These are phyloP conservation scores for Aspergillus vadensis DNA, from an alignment of 2,329 filamentous ascomycete species.

Conservation along the genomic window DNA sequence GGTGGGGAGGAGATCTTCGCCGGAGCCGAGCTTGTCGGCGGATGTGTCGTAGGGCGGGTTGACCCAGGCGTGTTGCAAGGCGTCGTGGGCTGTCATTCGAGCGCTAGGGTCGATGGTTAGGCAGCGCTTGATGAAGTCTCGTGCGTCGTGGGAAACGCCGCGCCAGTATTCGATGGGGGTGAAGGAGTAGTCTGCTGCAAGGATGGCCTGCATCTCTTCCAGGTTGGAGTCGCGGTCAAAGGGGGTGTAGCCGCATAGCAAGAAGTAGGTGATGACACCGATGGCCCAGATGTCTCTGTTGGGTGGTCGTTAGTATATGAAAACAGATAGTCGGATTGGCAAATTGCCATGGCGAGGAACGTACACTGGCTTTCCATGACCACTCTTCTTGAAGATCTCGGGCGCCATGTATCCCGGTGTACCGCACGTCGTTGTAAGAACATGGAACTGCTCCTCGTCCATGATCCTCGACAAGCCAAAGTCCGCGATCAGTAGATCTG, in stretches of 20 bases:
- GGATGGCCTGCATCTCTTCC: constrained; percentile 99
- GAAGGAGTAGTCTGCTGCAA: constrained; percentile 94
- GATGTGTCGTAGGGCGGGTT: constrained; percentile 55
- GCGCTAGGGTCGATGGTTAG: constrained; percentile 84
- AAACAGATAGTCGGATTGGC: neutral
- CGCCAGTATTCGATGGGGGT: constrained; percentile 96
- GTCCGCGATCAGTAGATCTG: constrained; percentile 93
- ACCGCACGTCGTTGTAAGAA: constrained; percentile 94
- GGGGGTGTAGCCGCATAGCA: constrained; percentile 95
- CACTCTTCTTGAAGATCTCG: constrained; percentile 98
- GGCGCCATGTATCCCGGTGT: constrained; percentile 99
- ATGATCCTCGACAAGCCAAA: constrained; percentile 96
- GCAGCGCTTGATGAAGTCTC: constrained; percentile 90
- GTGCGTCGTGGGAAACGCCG: constrained; percentile 79
- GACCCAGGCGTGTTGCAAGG: constrained; percentile 66
- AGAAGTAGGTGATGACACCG: constrained; percentile 97
- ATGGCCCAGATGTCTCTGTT: constrained; percentile 89
- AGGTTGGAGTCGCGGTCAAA: constrained; percentile 97
- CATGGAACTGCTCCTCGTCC: constrained; percentile 98
- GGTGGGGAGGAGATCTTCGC: constrained; percentile 62
- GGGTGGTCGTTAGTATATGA: constrained; percentile 3
- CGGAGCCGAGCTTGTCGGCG: constrained; percentile 35
- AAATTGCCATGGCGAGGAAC: constrained; percentile 21
- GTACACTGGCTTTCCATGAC: constrained; percentile 93
- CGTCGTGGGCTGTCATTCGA: constrained; percentile 88